Conservation (phyloP, 1,284 basidiomycete genomes). For the Vanrija humicola region DNA sequence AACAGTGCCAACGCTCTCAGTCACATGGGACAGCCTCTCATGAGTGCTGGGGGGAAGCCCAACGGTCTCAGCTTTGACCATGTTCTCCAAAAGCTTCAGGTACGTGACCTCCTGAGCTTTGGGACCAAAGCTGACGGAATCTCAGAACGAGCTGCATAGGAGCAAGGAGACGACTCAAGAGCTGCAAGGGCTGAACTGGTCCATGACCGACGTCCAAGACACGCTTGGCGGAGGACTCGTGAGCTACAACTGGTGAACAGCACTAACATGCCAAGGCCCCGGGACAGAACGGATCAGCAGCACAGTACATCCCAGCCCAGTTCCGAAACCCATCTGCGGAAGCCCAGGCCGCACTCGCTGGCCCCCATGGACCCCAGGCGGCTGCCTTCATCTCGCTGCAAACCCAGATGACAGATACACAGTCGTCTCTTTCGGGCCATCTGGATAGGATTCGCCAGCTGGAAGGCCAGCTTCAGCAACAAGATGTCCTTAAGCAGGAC, state of each 20-base stretch:
- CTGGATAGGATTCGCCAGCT: constrained; percentile 80
- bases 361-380: constrained; percentile 43
- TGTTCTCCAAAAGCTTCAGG: constrained; percentile 52
- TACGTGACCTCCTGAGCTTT: constrained; percentile 16
- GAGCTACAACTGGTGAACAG: constrained; percentile 26
- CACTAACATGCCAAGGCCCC: constrained; percentile 47
- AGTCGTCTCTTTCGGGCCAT: constrained; percentile 70
- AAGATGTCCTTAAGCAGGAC: constrained; percentile 79
- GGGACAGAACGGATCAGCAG: constrained; percentile 47
- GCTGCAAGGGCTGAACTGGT: constrained; percentile 70
- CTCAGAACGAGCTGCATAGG: constrained; percentile 84
- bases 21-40: constrained; percentile 32
- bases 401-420: constrained; percentile 78
- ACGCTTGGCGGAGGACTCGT: constrained; percentile 80
- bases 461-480: constrained; percentile 73
- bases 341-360: constrained; percentile 43
- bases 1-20: constrained; percentile 16
- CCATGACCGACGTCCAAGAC: constrained; percentile 88
- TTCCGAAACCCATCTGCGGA: constrained; percentile 42
- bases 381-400: constrained; percentile 64
- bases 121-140: background rate
- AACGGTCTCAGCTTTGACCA: constrained; percentile 52
- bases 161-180: constrained; percentile 91
- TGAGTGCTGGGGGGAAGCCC: constrained; percentile 46
- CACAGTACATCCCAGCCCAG: constrained; percentile 42